phyloP scores from a whole-genome alignment of 768 basidiomycete species.

The Termitomyces sp. region DNA sequence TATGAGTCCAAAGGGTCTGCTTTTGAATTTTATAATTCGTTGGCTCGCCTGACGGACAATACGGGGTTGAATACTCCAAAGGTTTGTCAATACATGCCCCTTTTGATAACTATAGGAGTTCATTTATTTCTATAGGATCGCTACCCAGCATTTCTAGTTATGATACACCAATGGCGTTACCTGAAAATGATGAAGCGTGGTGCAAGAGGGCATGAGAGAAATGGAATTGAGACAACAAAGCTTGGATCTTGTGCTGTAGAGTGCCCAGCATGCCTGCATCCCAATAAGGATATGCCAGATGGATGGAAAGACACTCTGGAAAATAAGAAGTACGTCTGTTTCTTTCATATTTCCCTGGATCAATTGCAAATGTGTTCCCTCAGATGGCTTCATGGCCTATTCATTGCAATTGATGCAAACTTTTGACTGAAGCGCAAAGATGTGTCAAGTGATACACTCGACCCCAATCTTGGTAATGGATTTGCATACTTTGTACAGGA shows the following conservation, averaged over 20 bases:
- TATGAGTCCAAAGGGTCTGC: neutral
- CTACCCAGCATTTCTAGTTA: neutral
- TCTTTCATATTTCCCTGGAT: too few relatives aligned
- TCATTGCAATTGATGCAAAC: slow-evolving; percentile 3
- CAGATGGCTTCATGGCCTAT: slow-evolving; percentile 25
- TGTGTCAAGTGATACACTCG: neutral
- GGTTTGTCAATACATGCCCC: too few relatives aligned
- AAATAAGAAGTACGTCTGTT: too few relatives aligned
- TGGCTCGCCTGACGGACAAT: too few relatives aligned
- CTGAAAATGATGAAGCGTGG: slow-evolving; percentile 15
- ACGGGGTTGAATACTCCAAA: too few relatives aligned
- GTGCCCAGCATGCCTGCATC: slow-evolving; percentile 24
- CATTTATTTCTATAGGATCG: neutral
- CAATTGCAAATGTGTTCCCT: too few relatives aligned
- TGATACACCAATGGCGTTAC: slow-evolving; percentile 14
- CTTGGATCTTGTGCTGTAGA: slow-evolving; percentile 14
- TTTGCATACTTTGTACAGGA: neutral
- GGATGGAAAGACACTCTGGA: slow-evolving; percentile 19
- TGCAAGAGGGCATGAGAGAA: slow-evolving; percentile 12
- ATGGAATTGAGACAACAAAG: slow-evolving; percentile 13
- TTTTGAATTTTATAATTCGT: too few relatives aligned
- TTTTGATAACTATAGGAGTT: too few relatives aligned
- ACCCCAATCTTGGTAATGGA: neutral
- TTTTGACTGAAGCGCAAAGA: neutral
- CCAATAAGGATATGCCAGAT: slow-evolving; percentile 22